Conservation (phyloP, 495 filamentous ascomycete species). For the Terfezia claveryi region DNA sequence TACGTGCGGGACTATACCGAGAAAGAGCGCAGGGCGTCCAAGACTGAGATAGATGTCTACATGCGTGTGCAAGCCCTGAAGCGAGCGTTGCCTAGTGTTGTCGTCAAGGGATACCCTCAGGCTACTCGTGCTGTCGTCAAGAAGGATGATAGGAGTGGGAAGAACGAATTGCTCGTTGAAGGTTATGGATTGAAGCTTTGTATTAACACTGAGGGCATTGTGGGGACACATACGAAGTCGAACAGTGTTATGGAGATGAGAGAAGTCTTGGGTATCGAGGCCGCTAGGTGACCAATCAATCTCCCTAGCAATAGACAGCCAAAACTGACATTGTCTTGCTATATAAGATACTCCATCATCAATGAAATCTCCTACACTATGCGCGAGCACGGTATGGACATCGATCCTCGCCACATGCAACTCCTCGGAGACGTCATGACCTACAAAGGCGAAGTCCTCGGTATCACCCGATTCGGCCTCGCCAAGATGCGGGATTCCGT, state of each 20-base stretch:
- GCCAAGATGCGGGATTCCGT: conserved; percentile 94
- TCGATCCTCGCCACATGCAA: conserved; percentile 97
- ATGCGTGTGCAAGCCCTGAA: conserved; percentile 65
- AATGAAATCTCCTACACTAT: conserved; percentile 19
- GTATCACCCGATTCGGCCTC: conserved; percentile 89
- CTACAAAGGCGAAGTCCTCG: conserved; percentile 92
- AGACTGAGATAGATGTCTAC: conserved; percentile 45
- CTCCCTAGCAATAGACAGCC: neutral
- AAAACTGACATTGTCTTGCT: neutral
- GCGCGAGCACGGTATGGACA: conserved; percentile 43
- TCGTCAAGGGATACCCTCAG: conserved; percentile 69
- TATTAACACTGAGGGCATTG: conserved; percentile 77
- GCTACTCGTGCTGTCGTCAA: conserved; percentile 78
- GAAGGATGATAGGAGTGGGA: conserved; percentile 33
- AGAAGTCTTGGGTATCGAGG: conserved; percentile 93
- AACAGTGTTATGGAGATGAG: conserved; percentile 83
- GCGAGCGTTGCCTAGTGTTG: conserved; percentile 52
- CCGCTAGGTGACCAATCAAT: conserved; percentile 30
- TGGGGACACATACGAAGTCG: conserved; percentile 45
- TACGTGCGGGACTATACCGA: conserved; percentile 22
- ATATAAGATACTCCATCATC: conserved; percentile 15
- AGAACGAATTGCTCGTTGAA: conserved; percentile 61
- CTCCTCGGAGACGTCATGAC: conserved; percentile 98
- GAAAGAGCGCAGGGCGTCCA: conserved; percentile 12
- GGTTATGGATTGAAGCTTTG: conserved; percentile 75